Percentiles rank a stretch among this genome's conserved stretches.
Evolutionary conservation across 2,329 filamentous ascomycete species (phyloP).

Genomic region (Sporothrix dimorphospora): DNA sequence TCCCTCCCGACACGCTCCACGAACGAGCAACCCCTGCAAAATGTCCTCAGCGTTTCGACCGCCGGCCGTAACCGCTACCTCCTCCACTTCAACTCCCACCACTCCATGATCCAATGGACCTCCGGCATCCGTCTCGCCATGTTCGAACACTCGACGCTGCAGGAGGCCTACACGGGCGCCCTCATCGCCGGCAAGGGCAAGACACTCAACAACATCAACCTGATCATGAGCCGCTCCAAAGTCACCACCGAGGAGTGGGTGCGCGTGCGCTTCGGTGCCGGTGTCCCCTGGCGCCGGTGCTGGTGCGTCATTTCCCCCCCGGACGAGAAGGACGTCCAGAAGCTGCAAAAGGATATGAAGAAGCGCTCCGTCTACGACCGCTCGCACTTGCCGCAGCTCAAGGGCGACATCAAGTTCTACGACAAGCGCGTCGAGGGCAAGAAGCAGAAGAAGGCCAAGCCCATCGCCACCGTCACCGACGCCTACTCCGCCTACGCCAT

Average conservation of each 20-base stretch:
- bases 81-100: slow-evolving; percentile 92
- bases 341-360: slow-evolving; percentile 80
- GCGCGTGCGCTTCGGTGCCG: slow-evolving; percentile 90
- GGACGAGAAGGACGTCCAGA: slow-evolving; percentile 88
- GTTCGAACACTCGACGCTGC: slow-evolving; percentile 89
- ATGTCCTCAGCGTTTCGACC: slow-evolving; percentile 93
- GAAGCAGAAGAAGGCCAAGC: slow-evolving; percentile 86
- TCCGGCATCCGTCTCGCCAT: slow-evolving; percentile 90
- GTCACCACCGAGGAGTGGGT: slow-evolving; percentile 90
- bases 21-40: slow-evolving; percentile 81
- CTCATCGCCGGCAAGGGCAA: slow-evolving; percentile 95
- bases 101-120: slow-evolving; percentile 94
- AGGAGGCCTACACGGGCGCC: slow-evolving; percentile 95
- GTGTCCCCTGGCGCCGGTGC: slow-evolving; percentile 92
- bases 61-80: slow-evolving; percentile 94
- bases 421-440: slow-evolving; percentile 74
- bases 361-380: slow-evolving; percentile 82
- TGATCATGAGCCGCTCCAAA: slow-evolving; percentile 80
- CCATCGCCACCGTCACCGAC: slow-evolving; percentile 89
- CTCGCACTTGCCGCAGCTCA: slow-evolving; percentile 66
- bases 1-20: slow-evolving; percentile 81
- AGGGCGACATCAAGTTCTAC: slow-evolving; percentile 93
- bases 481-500: slow-evolving; percentile 93
- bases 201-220: slow-evolving; percentile 81
- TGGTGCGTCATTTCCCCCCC: slow-evolving; percentile 95